Evolutionary conservation across 2,329 filamentous ascomycete genomes (phyloP), one percentile per base, ranked within the genome.

Genomic region (Phoma sp.): DNA sequence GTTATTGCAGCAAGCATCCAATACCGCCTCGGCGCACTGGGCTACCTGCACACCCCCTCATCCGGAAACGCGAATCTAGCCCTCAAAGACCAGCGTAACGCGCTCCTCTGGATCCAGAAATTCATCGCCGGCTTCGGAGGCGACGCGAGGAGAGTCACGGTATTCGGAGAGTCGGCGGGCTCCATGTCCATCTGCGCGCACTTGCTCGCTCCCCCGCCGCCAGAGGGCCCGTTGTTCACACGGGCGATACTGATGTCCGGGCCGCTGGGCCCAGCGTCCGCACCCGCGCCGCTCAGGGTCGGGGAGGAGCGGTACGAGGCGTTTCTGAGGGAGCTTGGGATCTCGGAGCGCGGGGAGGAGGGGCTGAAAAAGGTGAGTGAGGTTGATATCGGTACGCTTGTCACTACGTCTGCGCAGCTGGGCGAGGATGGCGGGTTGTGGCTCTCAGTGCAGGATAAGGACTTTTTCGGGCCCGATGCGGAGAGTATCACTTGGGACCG

Each of bases 101-200:
- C 72, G 1, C 59, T 77, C 2, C 49, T 62, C 14, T 77, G 75
- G 75, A 55, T 77, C 2, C 66, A 71, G 44, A 61, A 60, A 8
- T 66, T 75, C 43, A 67, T 76, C 14, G 45, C 23, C 1, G 69
- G 69, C 0, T 76, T 77, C 42, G 73, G 73, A 0, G 74, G 74
- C 11, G 66, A 77, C 50, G 47, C 47, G 0, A 47, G 47, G 2
- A 64, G 64, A 4, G 58, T 75, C 3, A 76, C 74, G 0, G 57
- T 75, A 0, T 71, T 78, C 11, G 80, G 80, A 2, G 76, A 82
- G 60, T 78, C 74, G 32, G 78, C 79, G 2, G 80, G 80, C 18
- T 59, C 52, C 7, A 68, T 67, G 22, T 65, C 58, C n/a, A 56
- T 52, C n/a, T 41, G 37, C 5, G 40, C 25, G 22, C 66, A 68